Evolutionary conservation across 768 basidiomycete genomes (phyloP).

Genomic region (Serendipita indica): DNA sequence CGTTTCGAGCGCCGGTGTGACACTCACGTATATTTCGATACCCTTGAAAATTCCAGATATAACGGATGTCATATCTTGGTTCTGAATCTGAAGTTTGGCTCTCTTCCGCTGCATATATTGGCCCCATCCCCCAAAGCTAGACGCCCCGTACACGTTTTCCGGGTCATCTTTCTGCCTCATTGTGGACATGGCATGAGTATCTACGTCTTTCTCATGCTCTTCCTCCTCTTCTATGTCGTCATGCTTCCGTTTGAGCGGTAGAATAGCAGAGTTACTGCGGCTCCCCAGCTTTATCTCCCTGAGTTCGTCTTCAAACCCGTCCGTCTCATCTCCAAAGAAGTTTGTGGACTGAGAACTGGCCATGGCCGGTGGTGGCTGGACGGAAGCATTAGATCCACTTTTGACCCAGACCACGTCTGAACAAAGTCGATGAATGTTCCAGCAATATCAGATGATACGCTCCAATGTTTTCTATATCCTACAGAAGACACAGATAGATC

Average conservation of each 20-base stretch:
- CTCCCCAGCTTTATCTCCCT: conserved; percentile 3
- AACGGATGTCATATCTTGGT: conserved; percentile 26
- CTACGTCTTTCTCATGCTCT: not conserved
- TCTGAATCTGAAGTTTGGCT: conserved; percentile 78
- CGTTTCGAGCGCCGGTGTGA: not conserved
- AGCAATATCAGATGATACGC: conserved; percentile 71
- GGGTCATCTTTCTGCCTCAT: conserved; percentile 8
- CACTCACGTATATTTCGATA: conserved; percentile 68
- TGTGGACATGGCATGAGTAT: not conserved
- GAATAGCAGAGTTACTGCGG: not conserved
- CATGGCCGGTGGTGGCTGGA: not conserved
- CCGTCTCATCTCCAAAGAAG: not conserved
- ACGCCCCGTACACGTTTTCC: conserved; percentile 49
- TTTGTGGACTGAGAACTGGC: conserved; percentile 5
- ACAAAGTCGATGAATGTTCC: conserved; percentile 24
- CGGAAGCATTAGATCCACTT: not conserved
- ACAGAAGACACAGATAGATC: conserved; percentile 44
- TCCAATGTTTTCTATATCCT: conserved; percentile 49
- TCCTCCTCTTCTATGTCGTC: not conserved
- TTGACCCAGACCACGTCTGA: not conserved
- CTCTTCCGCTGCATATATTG: conserved; percentile 88
- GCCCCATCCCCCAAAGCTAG: conserved; percentile 67
- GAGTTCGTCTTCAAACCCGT: conserved; percentile 1
- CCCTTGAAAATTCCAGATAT: conserved; percentile 51
- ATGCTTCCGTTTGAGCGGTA: not conserved